Conservation (phyloP, 2,329 filamentous ascomycete species). For the Pseudohalonectria lignicola region DNA sequence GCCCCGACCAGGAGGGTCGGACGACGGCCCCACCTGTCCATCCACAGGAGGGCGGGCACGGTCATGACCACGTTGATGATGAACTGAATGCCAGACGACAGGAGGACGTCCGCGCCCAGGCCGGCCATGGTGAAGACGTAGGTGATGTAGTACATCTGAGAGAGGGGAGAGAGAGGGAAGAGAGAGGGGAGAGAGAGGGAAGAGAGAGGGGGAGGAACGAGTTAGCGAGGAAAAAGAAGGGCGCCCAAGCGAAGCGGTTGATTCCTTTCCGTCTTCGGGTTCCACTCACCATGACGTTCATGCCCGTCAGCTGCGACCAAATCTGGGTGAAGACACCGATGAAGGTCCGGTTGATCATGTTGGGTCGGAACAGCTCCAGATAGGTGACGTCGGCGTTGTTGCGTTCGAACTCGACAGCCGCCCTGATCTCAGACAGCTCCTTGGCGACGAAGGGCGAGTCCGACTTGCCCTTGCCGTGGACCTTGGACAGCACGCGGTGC, state of each 20-base stretch:
- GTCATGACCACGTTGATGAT: conserved; percentile 77
- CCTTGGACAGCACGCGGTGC: conserved; percentile 34
- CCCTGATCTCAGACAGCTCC: conserved; percentile 63
- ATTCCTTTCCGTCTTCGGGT: too few species aligned
- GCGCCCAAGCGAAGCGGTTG: too few species aligned
- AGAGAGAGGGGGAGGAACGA: too few species aligned
- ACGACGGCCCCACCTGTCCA: conserved; percentile 68
- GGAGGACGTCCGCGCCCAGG: conserved; percentile 45
- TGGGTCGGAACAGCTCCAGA: conserved; percentile 59
- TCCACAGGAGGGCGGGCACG: conserved; percentile 60
- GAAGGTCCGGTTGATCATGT: conserved; percentile 63
- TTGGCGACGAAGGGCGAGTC: conserved; percentile 53
- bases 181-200: background rate
- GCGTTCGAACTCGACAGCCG: conserved; percentile 64
- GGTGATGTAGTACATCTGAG: conserved; percentile 52
- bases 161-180: background rate
- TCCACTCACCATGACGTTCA: conserved; percentile 62
- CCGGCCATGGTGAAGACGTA: conserved; percentile 67
- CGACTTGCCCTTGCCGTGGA: conserved; percentile 55
- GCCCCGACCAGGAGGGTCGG: conserved; percentile 54
- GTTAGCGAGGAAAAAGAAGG: background rate
- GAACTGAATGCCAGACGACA: conserved; percentile 61
- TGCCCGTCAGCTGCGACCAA: conserved; percentile 66
- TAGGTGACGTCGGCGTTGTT: conserved; percentile 59
- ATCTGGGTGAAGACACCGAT: conserved; percentile 66